Conservation (phyloP, 371 early-diverging fungal species). For the Basidiobolus meristosporus region DNA sequence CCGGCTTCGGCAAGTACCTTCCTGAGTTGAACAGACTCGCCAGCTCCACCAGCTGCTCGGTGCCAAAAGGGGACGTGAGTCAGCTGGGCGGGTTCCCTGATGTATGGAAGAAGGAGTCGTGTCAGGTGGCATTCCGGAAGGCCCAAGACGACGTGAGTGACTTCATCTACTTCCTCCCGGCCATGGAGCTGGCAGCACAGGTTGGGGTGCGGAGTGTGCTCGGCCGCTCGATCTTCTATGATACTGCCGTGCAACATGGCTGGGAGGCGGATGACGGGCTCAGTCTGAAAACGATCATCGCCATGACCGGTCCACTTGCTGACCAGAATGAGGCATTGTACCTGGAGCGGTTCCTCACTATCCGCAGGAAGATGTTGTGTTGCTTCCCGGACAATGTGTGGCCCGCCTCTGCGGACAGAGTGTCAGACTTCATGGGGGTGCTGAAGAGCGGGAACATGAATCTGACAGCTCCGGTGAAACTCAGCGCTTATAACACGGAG, state of each 20-base stretch:
- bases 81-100: slow-evolving; percentile 12
- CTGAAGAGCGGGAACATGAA: background rate
- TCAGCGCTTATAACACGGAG: no score
- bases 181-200: slow-evolving; percentile 5
- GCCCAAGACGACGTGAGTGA: slow-evolving; percentile 11
- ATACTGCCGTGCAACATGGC: slow-evolving; percentile 12
- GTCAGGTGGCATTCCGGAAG: slow-evolving; percentile 7
- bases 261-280: slow-evolving; percentile 8
- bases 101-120: slow-evolving; percentile 11
- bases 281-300: background rate
- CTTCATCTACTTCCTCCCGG: slow-evolving; percentile 9
- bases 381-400: slow-evolving; percentile 1
- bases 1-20: slow-evolving; percentile 8
- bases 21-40: background rate
- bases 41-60: slow-evolving; percentile 5
- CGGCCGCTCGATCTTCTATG: slow-evolving; percentile 12
- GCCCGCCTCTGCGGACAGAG: background rate
- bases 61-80: slow-evolving; percentile 3
- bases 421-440: background rate
- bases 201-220: slow-evolving; percentile 7
- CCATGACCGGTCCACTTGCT: background rate
- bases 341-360: background rate
- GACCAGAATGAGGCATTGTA: background rate
- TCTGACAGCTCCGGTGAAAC: background rate
- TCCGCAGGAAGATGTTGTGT: background rate